phyloP scores from a whole-genome alignment of 768 basidiomycete genomes.

The Exsudoporus frostii region DNA sequence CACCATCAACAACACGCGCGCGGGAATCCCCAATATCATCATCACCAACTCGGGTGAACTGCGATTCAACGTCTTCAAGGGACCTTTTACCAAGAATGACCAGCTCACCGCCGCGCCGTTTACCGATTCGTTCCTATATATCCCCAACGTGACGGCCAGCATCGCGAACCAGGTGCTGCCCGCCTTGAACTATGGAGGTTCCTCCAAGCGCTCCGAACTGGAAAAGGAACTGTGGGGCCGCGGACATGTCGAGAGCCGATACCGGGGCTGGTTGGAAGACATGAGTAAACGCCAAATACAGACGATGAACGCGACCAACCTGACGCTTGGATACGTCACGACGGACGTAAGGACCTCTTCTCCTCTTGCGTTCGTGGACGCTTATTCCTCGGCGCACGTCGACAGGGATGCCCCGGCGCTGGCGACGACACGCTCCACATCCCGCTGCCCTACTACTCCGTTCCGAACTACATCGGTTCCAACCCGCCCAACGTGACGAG shows the following conservation, averaged over 20 bases:
- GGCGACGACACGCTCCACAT: constrained; percentile 73
- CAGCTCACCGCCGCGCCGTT: constrained; percentile 76
- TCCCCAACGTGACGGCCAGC: constrained; percentile 49
- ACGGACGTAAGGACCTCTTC: constrained; percentile 47
- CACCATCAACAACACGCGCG: constrained; percentile 60
- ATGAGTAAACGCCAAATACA: constrained; percentile 41
- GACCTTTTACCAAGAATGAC: constrained; percentile 77
- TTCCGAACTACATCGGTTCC: constrained; percentile 60
- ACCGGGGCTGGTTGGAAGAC: constrained; percentile 54
- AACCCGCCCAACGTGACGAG: constrained; percentile 47
- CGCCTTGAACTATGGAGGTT: constrained; percentile 45
- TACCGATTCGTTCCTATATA: constrained; percentile 57
- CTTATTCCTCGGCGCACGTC: too few species aligned
- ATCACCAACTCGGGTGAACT: constrained; percentile 62
- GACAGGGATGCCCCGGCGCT: constrained; percentile 62
- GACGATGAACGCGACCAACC: constrained; percentile 39
- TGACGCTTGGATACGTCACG: constrained; percentile 77
- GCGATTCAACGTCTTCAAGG: constrained; percentile 65
- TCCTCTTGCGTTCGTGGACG: not conserved
- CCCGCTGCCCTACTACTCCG: constrained; percentile 52
- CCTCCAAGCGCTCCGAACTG: constrained; percentile 9
- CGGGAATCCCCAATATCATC: constrained; percentile 57
- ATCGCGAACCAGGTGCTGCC: constrained; percentile 55
- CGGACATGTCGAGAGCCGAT: constrained; percentile 51
- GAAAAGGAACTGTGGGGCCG: constrained; percentile 32